Evolutionary conservation across 768 basidiomycete species (phyloP).

Genomic region (Neoboletus brunneissimus): DNA sequence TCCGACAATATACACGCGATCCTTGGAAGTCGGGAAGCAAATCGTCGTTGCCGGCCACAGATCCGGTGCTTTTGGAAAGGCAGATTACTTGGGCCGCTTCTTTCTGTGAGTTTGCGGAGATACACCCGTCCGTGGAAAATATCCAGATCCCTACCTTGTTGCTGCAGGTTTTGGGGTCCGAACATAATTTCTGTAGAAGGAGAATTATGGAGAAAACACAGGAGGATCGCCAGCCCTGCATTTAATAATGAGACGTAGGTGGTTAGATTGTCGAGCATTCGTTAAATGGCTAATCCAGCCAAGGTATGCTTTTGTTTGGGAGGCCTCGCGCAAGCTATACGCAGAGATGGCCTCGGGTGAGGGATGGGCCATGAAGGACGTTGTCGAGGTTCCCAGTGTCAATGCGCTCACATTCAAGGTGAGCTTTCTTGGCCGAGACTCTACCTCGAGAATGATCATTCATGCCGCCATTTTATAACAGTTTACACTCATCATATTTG

Average conservation of each 20-base stretch:
- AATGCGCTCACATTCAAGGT: conserved; percentile 22
- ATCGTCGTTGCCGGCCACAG: no score
- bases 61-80: no score
- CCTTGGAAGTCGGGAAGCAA: no score
- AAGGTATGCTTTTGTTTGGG: conserved; percentile 26
- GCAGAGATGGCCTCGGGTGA: conserved; percentile 17
- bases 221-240: conserved; percentile 20
- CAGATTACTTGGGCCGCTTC: no score
- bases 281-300: not conserved
- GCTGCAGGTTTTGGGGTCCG: conserved; percentile 10
- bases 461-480: not conserved
- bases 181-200: conserved; percentile 15
- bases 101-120: no score
- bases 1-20: no score
- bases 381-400: conserved; percentile 14
- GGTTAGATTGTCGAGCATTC: not conserved
- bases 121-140: no score
- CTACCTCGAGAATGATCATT: not conserved
- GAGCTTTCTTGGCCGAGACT: not conserved
- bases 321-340: conserved; percentile 17
- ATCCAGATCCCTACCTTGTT: no score
- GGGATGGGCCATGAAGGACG: conserved; percentile 17
- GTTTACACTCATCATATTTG: conserved; percentile 22
- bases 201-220: conserved; percentile 21
- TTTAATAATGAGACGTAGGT: conserved; percentile 26